These are phyloP conservation scores for Arachnomyces sp. DNA, from an alignment of 2,329 filamentous ascomycete species.

Conservation along the genomic window DNA sequence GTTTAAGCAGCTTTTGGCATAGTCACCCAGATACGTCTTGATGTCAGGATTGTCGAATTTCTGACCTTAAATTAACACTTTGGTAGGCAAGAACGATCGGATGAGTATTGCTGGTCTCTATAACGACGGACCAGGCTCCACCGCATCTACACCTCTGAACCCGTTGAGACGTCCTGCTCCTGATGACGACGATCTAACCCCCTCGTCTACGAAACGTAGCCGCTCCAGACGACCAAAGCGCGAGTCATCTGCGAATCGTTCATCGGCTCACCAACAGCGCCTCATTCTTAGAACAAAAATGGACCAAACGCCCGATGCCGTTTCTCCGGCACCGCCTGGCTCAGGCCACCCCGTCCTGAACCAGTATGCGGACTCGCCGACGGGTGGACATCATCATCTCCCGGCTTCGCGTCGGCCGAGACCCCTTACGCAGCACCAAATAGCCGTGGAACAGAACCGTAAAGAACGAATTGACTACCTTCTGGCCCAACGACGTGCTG, in stretches of 20 bases:
- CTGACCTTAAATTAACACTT: neutral
- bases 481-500: slow-evolving; percentile 34
- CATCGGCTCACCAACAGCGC: slow-evolving; percentile 29
- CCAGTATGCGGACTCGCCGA: slow-evolving; percentile 31
- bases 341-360: slow-evolving; percentile 35
- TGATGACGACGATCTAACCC: slow-evolving; percentile 32
- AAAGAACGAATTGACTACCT: slow-evolving; percentile 42
- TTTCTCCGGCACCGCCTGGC: slow-evolving; percentile 37
- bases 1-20: neutral
- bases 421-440: slow-evolving; percentile 43
- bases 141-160: slow-evolving; percentile 31
- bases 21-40: too few species aligned
- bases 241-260: slow-evolving; percentile 29
- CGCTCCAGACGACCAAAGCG: slow-evolving; percentile 34
- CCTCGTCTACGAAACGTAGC: slow-evolving; percentile 17
- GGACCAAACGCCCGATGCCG: slow-evolving; percentile 35
- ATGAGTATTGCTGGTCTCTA: slow-evolving; percentile 7
- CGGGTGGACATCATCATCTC: slow-evolving; percentile 19
- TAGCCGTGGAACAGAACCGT: slow-evolving; percentile 43
- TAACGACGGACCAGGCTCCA: slow-evolving; percentile 20
- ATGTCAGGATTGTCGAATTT: too few species aligned
- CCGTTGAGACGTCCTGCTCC: slow-evolving; percentile 25
- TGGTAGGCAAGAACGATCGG: slow-evolving; percentile 11
- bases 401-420: slow-evolving; percentile 34
- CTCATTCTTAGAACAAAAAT: slow-evolving; percentile 39